phyloP scores from a whole-genome alignment of 441 rosid species.

The Macaranga tanarius region DNA sequence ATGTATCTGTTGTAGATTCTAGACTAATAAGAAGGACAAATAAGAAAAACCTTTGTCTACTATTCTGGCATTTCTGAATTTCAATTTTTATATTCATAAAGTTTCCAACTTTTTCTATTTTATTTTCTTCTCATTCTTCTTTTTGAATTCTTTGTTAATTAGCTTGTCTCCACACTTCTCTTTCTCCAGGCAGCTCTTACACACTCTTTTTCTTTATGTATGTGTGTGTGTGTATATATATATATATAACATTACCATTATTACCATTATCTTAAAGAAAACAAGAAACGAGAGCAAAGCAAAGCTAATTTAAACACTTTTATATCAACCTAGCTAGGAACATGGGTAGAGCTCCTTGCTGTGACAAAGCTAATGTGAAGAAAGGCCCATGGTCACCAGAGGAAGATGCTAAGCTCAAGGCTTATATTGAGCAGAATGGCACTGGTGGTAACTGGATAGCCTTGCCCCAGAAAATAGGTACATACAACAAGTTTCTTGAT shows the following conservation, averaged over 20 bases:
- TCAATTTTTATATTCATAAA: constrained; percentile 42
- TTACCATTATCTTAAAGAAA: constrained; percentile 15
- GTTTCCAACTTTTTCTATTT: constrained; percentile 18
- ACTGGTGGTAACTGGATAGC: constrained; percentile 72
- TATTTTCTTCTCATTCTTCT: constrained; percentile 27
- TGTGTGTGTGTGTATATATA: constrained; percentile 24
- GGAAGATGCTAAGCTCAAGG: constrained; percentile 60
- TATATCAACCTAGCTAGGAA: constrained; percentile 6
- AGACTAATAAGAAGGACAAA: constrained; percentile 48
- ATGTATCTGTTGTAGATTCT: constrained; percentile 44
- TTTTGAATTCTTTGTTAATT: constrained; percentile 17
- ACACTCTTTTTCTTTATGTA: not conserved
- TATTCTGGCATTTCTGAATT: constrained; percentile 42
- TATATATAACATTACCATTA: constrained; percentile 35
- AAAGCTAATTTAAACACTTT: not conserved
- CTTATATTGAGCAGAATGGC: constrained; percentile 52
- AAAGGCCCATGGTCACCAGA: constrained; percentile 81
- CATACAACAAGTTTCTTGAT: not conserved
- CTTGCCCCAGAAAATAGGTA: constrained; percentile 67
- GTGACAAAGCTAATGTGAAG: constrained; percentile 72
- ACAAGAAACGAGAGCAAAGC: constrained; percentile 13
- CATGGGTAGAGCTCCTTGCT: constrained; percentile 83
- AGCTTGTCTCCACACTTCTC: constrained; percentile 42
- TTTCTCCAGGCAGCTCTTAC: constrained; percentile 58
- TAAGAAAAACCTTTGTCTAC: constrained; percentile 47